Evolutionary conservation across 306 rosid species (phyloP).

Genomic region (Bauhinia variegata): DNA sequence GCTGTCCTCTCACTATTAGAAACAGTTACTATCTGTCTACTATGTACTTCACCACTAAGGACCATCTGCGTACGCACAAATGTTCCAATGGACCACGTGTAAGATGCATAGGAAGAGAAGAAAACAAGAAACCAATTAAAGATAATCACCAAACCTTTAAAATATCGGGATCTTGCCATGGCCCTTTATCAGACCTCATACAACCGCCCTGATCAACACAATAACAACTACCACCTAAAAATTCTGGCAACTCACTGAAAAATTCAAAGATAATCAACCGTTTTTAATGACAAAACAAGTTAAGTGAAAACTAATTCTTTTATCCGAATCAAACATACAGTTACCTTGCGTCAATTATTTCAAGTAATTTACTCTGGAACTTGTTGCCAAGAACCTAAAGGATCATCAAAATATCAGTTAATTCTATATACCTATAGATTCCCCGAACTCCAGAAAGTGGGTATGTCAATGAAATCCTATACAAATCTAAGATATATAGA

Average conservation of each 20-base stretch:
- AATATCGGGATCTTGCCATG: slow-evolving; percentile 84
- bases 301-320: slow-evolving; percentile 19
- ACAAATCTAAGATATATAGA: slow-evolving; percentile 16
- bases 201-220: slow-evolving; percentile 82
- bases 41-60: slow-evolving; percentile 71
- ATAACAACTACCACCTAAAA: slow-evolving; percentile 82
- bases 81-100: slow-evolving; percentile 21
- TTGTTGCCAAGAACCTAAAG: slow-evolving; percentile 83
- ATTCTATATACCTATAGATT: slow-evolving; percentile 16
- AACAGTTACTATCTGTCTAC: slow-evolving; percentile 73
- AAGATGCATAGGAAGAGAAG: slow-evolving; percentile 17
- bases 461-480: slow-evolving; percentile 23
- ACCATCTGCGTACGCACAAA: slow-evolving; percentile 61
- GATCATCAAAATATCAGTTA: slow-evolving; percentile 39
- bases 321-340: slow-evolving; percentile 22
- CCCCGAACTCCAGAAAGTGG: slow-evolving; percentile 18
- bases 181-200: slow-evolving; percentile 88
- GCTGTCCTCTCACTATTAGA: slow-evolving; percentile 60
- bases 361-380: slow-evolving; percentile 78
- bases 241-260: slow-evolving; percentile 85
- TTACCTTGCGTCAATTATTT: slow-evolving; percentile 77
- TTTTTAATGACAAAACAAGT: slow-evolving; percentile 21
- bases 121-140: slow-evolving; percentile 10
- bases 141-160: slow-evolving; percentile 60
- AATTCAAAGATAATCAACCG: slow-evolving; percentile 33